These are phyloP conservation scores for Xerocomus brunneocitrinus DNA, from an alignment of 768 basidiomycete genomes.

Conservation along the genomic window DNA sequence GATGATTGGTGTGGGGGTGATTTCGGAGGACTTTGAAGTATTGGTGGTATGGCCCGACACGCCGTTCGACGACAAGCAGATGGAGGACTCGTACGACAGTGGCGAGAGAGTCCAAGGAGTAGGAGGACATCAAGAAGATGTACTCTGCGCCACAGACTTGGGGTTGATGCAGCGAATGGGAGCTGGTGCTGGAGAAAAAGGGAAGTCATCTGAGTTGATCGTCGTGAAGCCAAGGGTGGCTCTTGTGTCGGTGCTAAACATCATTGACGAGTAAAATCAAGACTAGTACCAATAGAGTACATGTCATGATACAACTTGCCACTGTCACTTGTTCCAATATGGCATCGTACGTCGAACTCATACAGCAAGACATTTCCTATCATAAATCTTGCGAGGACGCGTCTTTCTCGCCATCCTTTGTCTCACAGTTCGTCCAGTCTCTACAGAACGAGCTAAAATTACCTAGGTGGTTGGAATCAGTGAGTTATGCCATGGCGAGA, in stretches of 20 bases:
- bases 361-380: neutral
- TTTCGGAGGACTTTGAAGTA: conserved; percentile 25
- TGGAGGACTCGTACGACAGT: conserved; percentile 17
- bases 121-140: conserved; percentile 1
- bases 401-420: neutral
- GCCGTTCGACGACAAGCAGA: neutral
- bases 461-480: conserved; percentile 3
- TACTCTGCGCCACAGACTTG: conserved; percentile 33
- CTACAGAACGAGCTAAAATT: neutral
- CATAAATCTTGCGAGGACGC: neutral
- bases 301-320: no score
- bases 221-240: conserved; percentile 34
- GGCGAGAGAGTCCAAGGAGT: conserved; percentile 4
- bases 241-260: conserved; percentile 26
- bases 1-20: conserved; percentile 17
- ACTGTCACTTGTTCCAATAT: no score
- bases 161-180: conserved; percentile 26
- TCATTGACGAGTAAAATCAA: conserved; percentile 10
- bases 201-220: neutral
- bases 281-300: neutral
- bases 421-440: neutral
- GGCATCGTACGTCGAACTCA: no score
- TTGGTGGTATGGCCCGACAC: neutral
- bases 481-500: neutral
- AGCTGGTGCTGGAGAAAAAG: neutral